These are phyloP conservation scores for Scedosporium apiospermum DNA, from an alignment of 2,329 filamentous ascomycete species.

Conservation along the genomic window DNA sequence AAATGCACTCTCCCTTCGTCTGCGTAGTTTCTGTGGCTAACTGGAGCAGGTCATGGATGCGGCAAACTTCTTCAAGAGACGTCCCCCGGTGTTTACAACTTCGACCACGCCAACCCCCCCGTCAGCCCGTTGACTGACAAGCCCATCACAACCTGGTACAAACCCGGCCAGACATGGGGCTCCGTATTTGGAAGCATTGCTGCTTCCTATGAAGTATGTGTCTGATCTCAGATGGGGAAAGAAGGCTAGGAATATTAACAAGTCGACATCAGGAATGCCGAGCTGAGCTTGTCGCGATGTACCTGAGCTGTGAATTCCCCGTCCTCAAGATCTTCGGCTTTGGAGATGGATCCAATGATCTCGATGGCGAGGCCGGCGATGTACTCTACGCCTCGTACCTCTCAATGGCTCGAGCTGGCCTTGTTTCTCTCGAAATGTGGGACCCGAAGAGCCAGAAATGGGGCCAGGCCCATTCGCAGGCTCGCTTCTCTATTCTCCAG, in stretches of 20 bases:
- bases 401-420: constrained; percentile 86
- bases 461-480: constrained; percentile 89
- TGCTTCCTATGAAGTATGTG: constrained; percentile 61
- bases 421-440: constrained; percentile 87
- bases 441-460: constrained; percentile 84
- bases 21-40: constrained; percentile 9
- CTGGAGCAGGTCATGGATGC: constrained; percentile 63
- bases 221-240: not conserved
- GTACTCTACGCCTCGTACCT: constrained; percentile 84
- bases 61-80: constrained; percentile 92
- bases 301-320: constrained; percentile 76
- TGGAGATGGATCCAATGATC: constrained; percentile 64
- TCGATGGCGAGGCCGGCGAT: constrained; percentile 70
- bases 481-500: constrained; percentile 77
- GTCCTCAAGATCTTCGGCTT: constrained; percentile 89
- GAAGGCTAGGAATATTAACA: not conserved
- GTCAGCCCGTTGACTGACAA: constrained; percentile 70
- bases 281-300: constrained; percentile 90
- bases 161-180: constrained; percentile 90
- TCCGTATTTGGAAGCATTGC: constrained; percentile 84
- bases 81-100: constrained; percentile 73
- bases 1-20: constrained; percentile 6
- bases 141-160: constrained; percentile 77
- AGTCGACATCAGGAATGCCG: constrained; percentile 43
- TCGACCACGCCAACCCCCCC: constrained; percentile 73